Evolutionary conservation across 805 yeast genomes (phyloP).

Genomic region (Naumovozyma castellii): DNA sequence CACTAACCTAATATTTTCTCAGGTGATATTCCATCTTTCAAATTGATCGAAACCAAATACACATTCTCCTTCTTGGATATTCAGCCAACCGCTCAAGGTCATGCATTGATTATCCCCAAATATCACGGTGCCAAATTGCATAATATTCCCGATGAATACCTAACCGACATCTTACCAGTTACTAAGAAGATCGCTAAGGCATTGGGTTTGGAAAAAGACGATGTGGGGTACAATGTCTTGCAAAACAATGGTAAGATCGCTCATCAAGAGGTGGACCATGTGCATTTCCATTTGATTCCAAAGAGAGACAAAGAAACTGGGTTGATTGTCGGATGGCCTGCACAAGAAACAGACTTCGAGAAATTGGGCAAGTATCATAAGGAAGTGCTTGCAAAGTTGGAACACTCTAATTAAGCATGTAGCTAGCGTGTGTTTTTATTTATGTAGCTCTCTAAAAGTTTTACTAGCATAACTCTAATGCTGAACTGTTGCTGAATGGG

Average conservation of each 20-base stretch:
- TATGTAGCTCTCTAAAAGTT: too few relatives aligned
- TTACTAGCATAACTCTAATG: too few relatives aligned
- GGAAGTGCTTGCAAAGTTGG: constrained; percentile 40
- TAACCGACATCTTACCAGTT: constrained; percentile 78
- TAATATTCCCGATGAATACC: constrained; percentile 83
- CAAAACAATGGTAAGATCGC: constrained; percentile 95
- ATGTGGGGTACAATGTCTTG: constrained; percentile 68
- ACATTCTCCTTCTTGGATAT: constrained; percentile 84
- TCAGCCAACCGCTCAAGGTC: constrained; percentile 86
- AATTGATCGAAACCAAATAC: constrained; percentile 75
- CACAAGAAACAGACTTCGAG: constrained; percentile 64
- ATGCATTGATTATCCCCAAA: constrained; percentile 83
- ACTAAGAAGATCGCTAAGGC: constrained; percentile 78
- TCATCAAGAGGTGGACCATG: constrained; percentile 92
- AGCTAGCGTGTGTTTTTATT: background rate
- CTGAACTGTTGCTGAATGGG: too few relatives aligned
- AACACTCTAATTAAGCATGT: constrained; percentile 6
- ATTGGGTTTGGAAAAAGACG: constrained; percentile 50
- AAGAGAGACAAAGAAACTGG: constrained; percentile 69
- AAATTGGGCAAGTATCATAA: constrained; percentile 60
- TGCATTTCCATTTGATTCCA: constrained; percentile 94
- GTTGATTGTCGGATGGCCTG: constrained; percentile 91
- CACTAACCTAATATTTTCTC: constrained; percentile 4
- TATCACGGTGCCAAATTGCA: constrained; percentile 89
- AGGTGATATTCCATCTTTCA: constrained; percentile 93